Conservation (phyloP, 1,284 basidiomycete species). For the Rhizoctonia solani region DNA sequence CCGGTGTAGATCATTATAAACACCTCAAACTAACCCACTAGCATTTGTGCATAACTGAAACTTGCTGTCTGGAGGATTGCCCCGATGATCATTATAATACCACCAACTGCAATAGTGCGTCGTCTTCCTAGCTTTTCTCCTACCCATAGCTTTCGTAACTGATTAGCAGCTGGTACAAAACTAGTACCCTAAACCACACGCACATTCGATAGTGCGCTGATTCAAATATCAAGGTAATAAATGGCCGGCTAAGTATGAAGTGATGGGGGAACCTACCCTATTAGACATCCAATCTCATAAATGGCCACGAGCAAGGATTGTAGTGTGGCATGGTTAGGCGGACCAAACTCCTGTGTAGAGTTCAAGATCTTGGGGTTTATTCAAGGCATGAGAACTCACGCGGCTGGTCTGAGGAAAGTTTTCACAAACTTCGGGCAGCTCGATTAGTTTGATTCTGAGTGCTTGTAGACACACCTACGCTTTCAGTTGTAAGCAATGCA, state of each 20-base stretch:
- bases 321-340: slow-evolving; percentile 55
- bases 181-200: not conserved
- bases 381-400: not conserved
- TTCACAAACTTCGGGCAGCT: slow-evolving; percentile 52
- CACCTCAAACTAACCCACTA: slow-evolving; percentile 51
- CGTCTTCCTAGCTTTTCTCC: slow-evolving; percentile 59
- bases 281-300: slow-evolving; percentile 49
- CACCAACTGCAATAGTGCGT: slow-evolving; percentile 57
- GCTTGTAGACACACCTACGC: slow-evolving; percentile 44
- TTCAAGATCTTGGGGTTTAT: too few species aligned
- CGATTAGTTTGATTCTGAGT: not conserved
- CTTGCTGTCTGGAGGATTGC: slow-evolving; percentile 62
- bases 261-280: slow-evolving; percentile 12
- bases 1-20: not conserved
- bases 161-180: slow-evolving; percentile 43
- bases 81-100: slow-evolving; percentile 64
- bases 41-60: slow-evolving; percentile 59
- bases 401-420: slow-evolving; percentile 49
- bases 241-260: not conserved
- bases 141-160: slow-evolving; percentile 53
- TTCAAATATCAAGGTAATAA: not conserved
- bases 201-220: slow-evolving; percentile 26
- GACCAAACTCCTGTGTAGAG: slow-evolving; percentile 28
- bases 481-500: slow-evolving; percentile 57
- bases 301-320: slow-evolving; percentile 61